phyloP scores from a whole-genome alignment of 78 protist species.

The Dictyostelium firmibasis region DNA sequence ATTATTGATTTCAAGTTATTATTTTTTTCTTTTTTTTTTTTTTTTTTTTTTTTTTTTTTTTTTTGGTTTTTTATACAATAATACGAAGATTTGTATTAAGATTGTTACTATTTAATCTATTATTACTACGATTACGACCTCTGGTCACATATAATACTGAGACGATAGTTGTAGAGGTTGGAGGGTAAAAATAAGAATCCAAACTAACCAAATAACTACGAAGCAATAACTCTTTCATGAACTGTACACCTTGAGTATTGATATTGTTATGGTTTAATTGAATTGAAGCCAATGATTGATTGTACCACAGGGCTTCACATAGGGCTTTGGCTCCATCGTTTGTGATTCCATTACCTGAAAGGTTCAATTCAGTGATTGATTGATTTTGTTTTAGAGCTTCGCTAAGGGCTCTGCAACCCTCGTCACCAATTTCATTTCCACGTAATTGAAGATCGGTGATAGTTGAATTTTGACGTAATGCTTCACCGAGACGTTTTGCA shows the following conservation, averaged over 20 bases:
- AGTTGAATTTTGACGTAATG: conserved; percentile 37
- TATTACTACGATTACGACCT: neutral
- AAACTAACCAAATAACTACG: neutral
- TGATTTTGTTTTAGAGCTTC: conserved; percentile 36
- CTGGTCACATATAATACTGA: conserved; percentile 12
- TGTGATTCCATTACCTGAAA: conserved; percentile 55
- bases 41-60: neutral
- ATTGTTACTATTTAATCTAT: neutral
- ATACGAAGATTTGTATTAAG: neutral
- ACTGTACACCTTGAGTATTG: conserved; percentile 27
- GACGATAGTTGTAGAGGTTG: conserved; percentile 50
- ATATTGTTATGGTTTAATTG: conserved; percentile 46
- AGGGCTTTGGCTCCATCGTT: conserved; percentile 63
- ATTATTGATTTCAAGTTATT: neutral
- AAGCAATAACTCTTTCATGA: conserved; percentile 26
- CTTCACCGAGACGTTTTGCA: conserved; percentile 35
- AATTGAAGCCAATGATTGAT: neutral
- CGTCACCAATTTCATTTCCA: conserved; percentile 74
- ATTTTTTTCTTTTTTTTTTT: neutral
- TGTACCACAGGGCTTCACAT: conserved; percentile 32
- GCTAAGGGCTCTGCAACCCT: conserved; percentile 30
- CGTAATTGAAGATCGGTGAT: conserved; percentile 60
- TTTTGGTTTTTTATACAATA: neutral
- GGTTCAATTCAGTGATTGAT: conserved; percentile 46
- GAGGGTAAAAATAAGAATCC: conserved; percentile 57